Evolutionary conservation across 768 basidiomycete species (phyloP).

Genomic region (Mycena olivaceomarginata): DNA sequence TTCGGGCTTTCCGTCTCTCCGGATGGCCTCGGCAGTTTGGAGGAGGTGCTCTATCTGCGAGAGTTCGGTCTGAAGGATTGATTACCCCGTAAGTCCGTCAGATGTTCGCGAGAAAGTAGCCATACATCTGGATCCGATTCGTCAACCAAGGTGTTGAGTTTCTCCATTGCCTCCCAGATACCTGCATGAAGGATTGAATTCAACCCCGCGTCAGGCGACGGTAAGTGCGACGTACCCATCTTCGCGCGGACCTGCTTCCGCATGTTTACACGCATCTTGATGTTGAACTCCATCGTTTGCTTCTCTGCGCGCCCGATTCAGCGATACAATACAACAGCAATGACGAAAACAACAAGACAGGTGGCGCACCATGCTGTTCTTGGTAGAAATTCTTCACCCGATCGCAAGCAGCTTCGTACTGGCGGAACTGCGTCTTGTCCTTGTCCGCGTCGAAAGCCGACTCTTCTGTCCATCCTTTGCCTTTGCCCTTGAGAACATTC

Average conservation of each 20-base stretch:
- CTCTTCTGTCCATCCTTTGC: constrained; percentile 67
- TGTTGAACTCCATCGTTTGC: too few species aligned
- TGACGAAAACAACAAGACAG: too few species aligned
- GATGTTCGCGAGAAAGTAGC: constrained; percentile 14
- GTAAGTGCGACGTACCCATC: too few species aligned
- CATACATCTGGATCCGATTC: constrained; percentile 92
- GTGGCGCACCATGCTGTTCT: constrained; percentile 83
- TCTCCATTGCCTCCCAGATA: constrained; percentile 61
- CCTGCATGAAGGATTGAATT: too few species aligned
- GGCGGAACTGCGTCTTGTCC: constrained; percentile 81
- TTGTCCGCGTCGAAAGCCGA: constrained; percentile 77
- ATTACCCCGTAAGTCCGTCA: constrained; percentile 56
- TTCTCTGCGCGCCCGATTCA: too few species aligned
- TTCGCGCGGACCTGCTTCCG: too few species aligned
- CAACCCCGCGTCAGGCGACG: too few species aligned
- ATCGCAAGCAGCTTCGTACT: constrained; percentile 86
- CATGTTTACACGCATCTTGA: too few species aligned
- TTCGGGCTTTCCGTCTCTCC: constrained; percentile 90
- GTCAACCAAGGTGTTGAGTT: constrained; percentile 91
- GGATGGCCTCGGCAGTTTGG: constrained; percentile 94
- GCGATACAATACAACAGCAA: too few species aligned
- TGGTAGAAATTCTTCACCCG: constrained; percentile 87
- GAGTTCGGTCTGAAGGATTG: constrained; percentile 64
- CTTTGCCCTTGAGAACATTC: constrained; percentile 78
- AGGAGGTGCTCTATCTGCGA: constrained; percentile 94